These are phyloP conservation scores for Schwanniomyces polymorphus DNA, from an alignment of 805 yeast species.

Conservation along the genomic window DNA sequence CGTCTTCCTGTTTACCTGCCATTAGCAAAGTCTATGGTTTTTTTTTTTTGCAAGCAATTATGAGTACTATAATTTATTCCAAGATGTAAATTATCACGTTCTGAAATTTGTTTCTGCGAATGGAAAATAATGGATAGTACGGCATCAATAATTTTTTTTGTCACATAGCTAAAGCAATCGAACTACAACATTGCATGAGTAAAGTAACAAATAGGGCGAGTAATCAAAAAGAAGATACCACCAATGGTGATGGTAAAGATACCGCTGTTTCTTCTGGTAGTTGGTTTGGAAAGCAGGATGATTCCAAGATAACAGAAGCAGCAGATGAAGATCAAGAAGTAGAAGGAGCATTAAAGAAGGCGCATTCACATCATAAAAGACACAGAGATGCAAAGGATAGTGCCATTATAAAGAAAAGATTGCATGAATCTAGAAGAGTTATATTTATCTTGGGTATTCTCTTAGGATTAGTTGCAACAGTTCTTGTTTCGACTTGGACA, in stretches of 20 bases:
- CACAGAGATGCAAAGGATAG: conserved; percentile 22
- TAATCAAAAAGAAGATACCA: background rate
- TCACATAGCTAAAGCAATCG: no score
- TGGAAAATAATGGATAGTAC: no score
- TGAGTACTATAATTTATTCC: no score
- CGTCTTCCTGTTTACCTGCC: no score
- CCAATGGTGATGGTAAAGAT: background rate
- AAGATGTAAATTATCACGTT: background rate
- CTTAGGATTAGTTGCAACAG: conserved; percentile 65
- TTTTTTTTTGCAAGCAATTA: no score
- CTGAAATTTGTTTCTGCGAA: background rate
- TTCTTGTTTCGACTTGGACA: conserved; percentile 48
- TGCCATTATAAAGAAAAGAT: conserved; percentile 15
- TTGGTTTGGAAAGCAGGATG: background rate
- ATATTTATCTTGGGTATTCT: conserved; percentile 71
- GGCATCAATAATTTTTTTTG: no score
- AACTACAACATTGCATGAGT: background rate
- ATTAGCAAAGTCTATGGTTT: no score
- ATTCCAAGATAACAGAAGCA: background rate
- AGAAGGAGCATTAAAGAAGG: background rate
- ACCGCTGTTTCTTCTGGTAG: background rate
- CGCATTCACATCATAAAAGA: conserved; percentile 6
- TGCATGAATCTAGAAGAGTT: conserved; percentile 55
- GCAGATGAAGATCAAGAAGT: background rate
- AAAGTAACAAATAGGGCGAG: background rate